A percentile compares a stretch with the other conserved stretches of the same genome.
Evolutionary conservation across 1,284 basidiomycete species (phyloP).

Genomic region (Fereydounia khargensis): DNA sequence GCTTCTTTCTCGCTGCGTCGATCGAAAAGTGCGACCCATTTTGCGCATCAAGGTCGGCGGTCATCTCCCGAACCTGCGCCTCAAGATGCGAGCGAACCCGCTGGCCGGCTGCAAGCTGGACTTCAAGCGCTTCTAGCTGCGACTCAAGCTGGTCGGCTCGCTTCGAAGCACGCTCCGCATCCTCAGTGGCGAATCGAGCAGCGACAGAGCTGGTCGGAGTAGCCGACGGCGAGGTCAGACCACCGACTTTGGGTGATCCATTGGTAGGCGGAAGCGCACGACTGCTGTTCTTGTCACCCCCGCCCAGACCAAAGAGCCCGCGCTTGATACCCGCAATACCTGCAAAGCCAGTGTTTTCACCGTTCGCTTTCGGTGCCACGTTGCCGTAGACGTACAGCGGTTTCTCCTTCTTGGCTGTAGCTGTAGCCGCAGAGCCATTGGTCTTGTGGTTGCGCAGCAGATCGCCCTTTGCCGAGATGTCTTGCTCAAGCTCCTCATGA

Average conservation of each 20-base stretch:
- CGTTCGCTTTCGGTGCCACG: background rate
- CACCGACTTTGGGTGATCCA: too few relatives aligned
- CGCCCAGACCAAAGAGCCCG: background rate
- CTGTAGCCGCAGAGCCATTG: background rate
- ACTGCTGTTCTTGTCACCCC: background rate
- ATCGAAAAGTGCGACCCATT: constrained; percentile 69
- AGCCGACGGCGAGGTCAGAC: too few relatives aligned
- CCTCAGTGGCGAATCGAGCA: background rate
- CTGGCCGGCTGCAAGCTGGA: constrained; percentile 67
- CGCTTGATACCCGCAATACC: background rate
- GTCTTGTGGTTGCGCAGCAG: constrained; percentile 36
- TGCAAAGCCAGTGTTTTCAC: background rate
- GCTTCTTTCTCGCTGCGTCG: constrained; percentile 64
- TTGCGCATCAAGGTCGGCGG: constrained; percentile 67
- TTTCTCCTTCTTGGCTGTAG: constrained; percentile 12
- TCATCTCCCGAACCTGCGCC: constrained; percentile 66
- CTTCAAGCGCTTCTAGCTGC: constrained; percentile 68
- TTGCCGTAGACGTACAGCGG: constrained; percentile 36
- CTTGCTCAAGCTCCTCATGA: constrained; percentile 51
- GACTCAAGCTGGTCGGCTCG: constrained; percentile 10
- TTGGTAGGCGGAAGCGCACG: background rate
- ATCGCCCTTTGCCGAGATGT: constrained; percentile 49
- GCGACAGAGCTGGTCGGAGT: background rate
- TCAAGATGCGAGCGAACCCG: constrained; percentile 69
- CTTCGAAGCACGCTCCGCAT: constrained; percentile 1